Evolutionary conservation across 2,329 filamentous ascomycete genomes (phyloP), one percentile per base, ranked within the genome.

Genomic region (Aulographum hederae): DNA sequence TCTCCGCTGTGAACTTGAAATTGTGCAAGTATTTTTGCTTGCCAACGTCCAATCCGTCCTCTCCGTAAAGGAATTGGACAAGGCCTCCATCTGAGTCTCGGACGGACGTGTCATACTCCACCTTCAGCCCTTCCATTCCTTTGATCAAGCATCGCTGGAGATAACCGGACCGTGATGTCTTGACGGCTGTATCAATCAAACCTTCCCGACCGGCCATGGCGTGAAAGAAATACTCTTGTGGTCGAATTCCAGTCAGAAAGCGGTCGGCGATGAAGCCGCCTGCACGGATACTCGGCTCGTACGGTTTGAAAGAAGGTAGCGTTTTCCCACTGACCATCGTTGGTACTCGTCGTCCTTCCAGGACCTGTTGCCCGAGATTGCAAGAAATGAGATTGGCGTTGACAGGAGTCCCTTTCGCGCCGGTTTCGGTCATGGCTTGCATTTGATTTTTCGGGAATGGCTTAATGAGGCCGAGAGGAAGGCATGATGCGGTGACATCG

Each of bases 171-270:
- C 89, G 77, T 6, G 86, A 92, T 2, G 89, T 98, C 60, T 98
- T 98, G 53, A 98, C 89, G 40, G 89, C 89, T 14, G 89, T 98
- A 67, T 98, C 89, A 49, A 98, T 98, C 41, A 98, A 63, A 63
- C 89, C 89, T 65, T 98, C 91, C 58, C 89, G 73, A 44, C 91
- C 91, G 47, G 86, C 89, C 91, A 98, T 98, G 54, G 91, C 84
- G 68, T 98, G 89, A 63, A 98, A 98, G 53, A 86, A 98, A 54
- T 94, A 98, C 52, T 98, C 91, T 47, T 98, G 89, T 4, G 89
- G 89, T 33, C 86, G 74, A 38, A 98, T 89, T 37, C 89, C 89
- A 16, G 91, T 98, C 64, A 98, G 78, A 69, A 98, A 98, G 51
- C 89, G 82, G 47, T 91, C 82, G 31, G 80, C 78, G 40, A 98